Conservation (phyloP, 2,329 filamentous ascomycete species). For the Aspergillus nomiae region DNA sequence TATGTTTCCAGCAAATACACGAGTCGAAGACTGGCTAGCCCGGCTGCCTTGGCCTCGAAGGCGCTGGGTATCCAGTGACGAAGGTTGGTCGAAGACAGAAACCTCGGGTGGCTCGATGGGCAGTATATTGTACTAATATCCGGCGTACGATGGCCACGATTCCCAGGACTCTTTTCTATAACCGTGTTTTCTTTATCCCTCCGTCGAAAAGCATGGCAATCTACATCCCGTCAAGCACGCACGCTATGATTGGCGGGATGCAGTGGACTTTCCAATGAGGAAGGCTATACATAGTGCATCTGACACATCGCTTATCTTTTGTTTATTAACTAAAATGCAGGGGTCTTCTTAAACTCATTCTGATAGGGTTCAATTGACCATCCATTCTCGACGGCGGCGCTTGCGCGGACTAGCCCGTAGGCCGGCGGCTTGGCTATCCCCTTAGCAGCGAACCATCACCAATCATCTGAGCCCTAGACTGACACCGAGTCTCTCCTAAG, state of each 20-base stretch:
- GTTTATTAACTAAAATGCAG: background rate
- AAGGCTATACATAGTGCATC: background rate
- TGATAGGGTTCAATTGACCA: background rate
- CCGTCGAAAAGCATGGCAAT: background rate
- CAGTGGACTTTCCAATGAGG: background rate
- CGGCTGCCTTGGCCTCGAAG: background rate
- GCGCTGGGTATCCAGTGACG: conserved; percentile 20
- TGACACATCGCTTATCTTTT: background rate
- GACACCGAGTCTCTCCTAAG: background rate
- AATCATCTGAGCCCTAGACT: background rate
- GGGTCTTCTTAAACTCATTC: background rate
- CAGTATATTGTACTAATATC: conserved; percentile 25
- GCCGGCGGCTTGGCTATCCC: background rate
- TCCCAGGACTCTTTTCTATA: background rate
- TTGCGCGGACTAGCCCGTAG: background rate
- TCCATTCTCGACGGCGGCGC: background rate
- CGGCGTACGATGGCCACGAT: conserved; percentile 12
- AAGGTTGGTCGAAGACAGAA: conserved; percentile 1
- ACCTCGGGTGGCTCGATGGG: conserved; percentile 16
- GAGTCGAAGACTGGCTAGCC: conserved; percentile 16
- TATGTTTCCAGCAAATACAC: conserved; percentile 20
- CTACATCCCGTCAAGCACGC: too few relatives aligned
- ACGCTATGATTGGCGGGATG: background rate
- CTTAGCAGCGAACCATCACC: background rate
- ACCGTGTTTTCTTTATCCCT: background rate